Percentiles rank a stretch among this genome's conserved stretches.
These are phyloP conservation scores for Mycena sp. DNA, from an alignment of 1,284 basidiomycete species.

Conservation along the genomic window DNA sequence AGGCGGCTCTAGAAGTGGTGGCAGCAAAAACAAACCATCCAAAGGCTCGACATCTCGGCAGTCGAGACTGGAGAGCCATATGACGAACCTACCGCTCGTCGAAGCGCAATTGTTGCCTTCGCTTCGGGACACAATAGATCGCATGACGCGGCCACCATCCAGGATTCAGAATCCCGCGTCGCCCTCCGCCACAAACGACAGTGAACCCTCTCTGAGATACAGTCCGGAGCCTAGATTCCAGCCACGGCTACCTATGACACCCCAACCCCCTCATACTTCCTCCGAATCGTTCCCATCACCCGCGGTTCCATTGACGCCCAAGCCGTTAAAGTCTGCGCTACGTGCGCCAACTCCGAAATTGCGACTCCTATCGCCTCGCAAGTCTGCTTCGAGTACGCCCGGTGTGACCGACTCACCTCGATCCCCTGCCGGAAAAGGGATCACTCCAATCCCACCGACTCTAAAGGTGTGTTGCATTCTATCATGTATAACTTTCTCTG, in stretches of 20 bases:
- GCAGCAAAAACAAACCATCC: conserved; percentile 28
- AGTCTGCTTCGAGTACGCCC: conserved; percentile 23
- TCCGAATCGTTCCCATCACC: conserved; percentile 23
- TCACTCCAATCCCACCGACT: neutral
- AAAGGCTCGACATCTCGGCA: conserved; percentile 16
- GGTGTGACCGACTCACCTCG: neutral
- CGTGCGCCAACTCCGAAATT: conserved; percentile 46
- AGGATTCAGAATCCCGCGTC: conserved; percentile 31
- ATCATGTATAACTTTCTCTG: neutral
- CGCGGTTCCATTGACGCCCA: conserved; percentile 29
- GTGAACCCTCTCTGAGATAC: neutral
- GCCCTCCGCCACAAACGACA: conserved; percentile 20
- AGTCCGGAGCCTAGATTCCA: neutral
- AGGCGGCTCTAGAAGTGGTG: conserved; percentile 15
- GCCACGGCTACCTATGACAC: neutral
- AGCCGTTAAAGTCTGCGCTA: conserved; percentile 53
- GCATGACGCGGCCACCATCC: conserved; percentile 68
- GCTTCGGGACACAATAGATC: conserved; percentile 72
- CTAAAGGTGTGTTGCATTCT: conserved; percentile 31
- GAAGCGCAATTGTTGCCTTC: conserved; percentile 74
- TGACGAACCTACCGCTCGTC: conserved; percentile 62
- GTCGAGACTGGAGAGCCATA: conserved; percentile 53
- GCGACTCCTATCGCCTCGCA: conserved; percentile 31
- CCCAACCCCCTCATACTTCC: neutral
- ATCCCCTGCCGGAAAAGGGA: too few relatives aligned